Evolutionary conservation across 306 rosid genomes (phyloP), one percentile per base, ranked within the genome.

Genomic region (Quercus engelmannii): DNA sequence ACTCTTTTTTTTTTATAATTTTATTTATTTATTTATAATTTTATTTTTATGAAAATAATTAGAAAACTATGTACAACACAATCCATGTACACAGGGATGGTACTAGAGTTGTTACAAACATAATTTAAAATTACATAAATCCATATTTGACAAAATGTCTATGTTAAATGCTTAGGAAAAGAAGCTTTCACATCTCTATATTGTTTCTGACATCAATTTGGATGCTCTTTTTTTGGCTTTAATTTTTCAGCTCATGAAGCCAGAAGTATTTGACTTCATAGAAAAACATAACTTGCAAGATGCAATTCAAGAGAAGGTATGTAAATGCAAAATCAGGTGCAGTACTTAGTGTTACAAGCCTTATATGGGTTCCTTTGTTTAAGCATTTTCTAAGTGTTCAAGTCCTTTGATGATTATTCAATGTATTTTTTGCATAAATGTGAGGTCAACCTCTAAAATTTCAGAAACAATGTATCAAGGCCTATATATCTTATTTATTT

Each of bases 251-350:
- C 97, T 93, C 72, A 51, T 91, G 92, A 91, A 89, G 83, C 98
- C 97, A 78, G 98, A 85, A 75, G 83, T 90, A 78, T 95, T 95
- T 90, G 93, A 92, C 86, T 95, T 95, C 88, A 93, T 95, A 28
- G 97, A 93, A 59, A 90, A 89, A 68, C 87, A 95, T 85, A 91
- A 89, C 86, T 85, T 95, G 56, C 92, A 91, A 1, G 96, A 95
- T 64, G 84, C 87, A 65, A 85, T 93, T 79, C 92, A 86, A 65
- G 99, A 90, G 62, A 92, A 95, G 99, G 98, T 92, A 93, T 85
- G 71, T 28, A 71, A 55, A 58, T 71, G 43, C 57, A 21, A 54
- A 74, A 75, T 79, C 69, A 3, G 68, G 69, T 31, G 30, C 55
- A 61, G 69, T 58, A 33, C 14, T 28, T 46, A 38, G 67, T 38